These are phyloP conservation scores for Danielozyma ontarioensis DNA, from an alignment of 805 yeast species.

Conservation along the genomic window DNA sequence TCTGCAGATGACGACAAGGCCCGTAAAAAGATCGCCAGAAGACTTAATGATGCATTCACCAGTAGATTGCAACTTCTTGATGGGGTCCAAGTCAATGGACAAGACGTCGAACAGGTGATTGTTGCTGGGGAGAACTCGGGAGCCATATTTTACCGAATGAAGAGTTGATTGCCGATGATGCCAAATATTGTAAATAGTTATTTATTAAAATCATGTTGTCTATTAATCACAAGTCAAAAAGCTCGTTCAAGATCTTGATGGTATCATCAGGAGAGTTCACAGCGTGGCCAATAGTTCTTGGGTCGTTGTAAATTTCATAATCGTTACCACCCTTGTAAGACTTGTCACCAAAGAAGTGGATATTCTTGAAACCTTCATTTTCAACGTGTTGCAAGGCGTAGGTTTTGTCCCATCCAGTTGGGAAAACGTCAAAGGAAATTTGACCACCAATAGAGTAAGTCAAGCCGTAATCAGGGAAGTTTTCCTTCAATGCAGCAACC, in stretches of 20 bases:
- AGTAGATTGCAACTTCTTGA: slow-evolving; percentile 45
- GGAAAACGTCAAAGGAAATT: slow-evolving; percentile 98
- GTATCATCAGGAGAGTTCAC: slow-evolving; percentile 90
- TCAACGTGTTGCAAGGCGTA: slow-evolving; percentile 92
- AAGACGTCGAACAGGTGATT: slow-evolving; percentile 46
- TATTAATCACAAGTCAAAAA: slow-evolving; percentile 60
- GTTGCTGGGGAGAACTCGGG: slow-evolving; percentile 59
- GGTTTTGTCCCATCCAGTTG: slow-evolving; percentile 99
- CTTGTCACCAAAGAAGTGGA: slow-evolving; percentile 99
- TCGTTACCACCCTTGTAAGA: slow-evolving; percentile 97
- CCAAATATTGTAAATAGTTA: background rate
- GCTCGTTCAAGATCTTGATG: slow-evolving; percentile 73
- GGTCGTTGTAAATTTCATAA: slow-evolving; percentile 89
- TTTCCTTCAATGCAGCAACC: slow-evolving; percentile 78
- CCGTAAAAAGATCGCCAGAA: slow-evolving; percentile 21
- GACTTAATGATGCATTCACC: slow-evolving; percentile 27
- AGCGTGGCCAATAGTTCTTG: slow-evolving; percentile 93
- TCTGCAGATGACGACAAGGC: slow-evolving; percentile 1
- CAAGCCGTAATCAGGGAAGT: slow-evolving; percentile 77
- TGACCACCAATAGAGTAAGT: slow-evolving; percentile 99
- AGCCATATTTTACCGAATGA: slow-evolving; percentile 54
- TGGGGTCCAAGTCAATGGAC: slow-evolving; percentile 18
- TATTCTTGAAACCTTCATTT: slow-evolving; percentile 74
- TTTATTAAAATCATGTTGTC: background rate
- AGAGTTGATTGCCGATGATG: background rate